Evolutionary conservation across 768 basidiomycete genomes (phyloP), one percentile per base, ranked within the genome.

Genomic region (Kwoniella botswanensis): DNA sequence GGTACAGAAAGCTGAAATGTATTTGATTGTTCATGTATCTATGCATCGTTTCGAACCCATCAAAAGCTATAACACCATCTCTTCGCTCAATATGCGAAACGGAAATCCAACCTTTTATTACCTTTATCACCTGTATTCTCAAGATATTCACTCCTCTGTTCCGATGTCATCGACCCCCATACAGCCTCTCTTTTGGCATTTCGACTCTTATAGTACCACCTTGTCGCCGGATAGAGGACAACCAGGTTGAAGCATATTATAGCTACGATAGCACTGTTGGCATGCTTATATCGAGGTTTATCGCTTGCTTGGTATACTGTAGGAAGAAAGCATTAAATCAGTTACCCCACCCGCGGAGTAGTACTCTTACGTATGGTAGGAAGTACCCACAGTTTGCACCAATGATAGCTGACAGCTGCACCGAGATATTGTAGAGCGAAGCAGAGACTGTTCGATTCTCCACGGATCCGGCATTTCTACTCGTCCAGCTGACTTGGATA

Each of bases 371-470:
- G 6, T 35, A 35, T 35, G 35, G 35, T 35, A 7, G 35, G 1
- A 35, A 24, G n/a, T 2, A 68, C 67, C 58, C 17, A 63, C 67
- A 18, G 56, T 83, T 82, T 12, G 79, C 73, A 17, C 79, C 80
- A 21, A 82, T 82, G 68, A 83, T 82, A 11, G 75, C 76, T 0
- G 71, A 72, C 1, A 71, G 53, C 56, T 84, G 84, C 0, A 84
- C 84, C 4, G 64, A 46, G 74, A 84, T 84, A 64, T 84, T 84
- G 71, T 83, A 83, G 1, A 71, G 68, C 54, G 82, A 76, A 0
- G 82, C 79, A 0, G 82, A 79, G 4, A 85, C 79, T 2, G 84
- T 83, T 21, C 84, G 69, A 4, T 74, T 82, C n/a, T 80, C 71
- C 1, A 85, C 82, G 4, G 70, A 74, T 0, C 82, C 82, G 0